A percentile compares a stretch with the other conserved stretches of the same genome.
These are phyloP conservation scores for Melocanna baccifera DNA, from an alignment of 176 grass and related monocot species.

Conservation along the genomic window DNA sequence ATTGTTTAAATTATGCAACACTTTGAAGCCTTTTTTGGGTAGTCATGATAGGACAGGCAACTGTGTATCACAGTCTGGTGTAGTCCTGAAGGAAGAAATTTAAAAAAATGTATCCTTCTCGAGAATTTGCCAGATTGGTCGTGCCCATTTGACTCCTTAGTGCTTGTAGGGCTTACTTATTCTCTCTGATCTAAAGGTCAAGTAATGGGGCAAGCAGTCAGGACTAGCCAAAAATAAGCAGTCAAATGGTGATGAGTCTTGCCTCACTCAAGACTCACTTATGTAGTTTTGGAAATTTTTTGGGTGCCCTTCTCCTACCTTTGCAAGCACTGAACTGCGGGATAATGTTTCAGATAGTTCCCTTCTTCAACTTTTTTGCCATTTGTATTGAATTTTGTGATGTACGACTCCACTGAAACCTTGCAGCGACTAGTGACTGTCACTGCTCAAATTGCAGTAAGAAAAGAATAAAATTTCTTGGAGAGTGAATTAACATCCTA, in stretches of 20 bases:
- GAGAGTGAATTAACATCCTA: not conserved
- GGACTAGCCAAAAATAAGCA: not conserved
- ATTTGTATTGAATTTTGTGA: not conserved
- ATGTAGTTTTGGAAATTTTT: conserved; percentile 25
- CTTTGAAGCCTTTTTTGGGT: conserved; percentile 30
- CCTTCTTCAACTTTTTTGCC: conserved; percentile 10
- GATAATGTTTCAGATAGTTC: conserved; percentile 41
- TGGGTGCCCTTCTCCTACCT: conserved; percentile 8
- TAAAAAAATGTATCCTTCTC: conserved; percentile 32
- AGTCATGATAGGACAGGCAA: conserved; percentile 39
- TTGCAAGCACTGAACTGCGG: conserved; percentile 25
- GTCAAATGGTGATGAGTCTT: conserved; percentile 34
- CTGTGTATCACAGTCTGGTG: not conserved
- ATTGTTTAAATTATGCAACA: conserved; percentile 60
- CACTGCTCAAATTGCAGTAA: conserved; percentile 8
- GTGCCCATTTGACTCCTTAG: conserved; percentile 48
- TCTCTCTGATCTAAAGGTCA: conserved; percentile 43
- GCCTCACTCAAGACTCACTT: no score
- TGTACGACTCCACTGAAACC: conserved; percentile 24
- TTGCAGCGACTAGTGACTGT: not conserved
- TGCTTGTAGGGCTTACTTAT: conserved; percentile 33
- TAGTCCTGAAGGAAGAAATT: not conserved
- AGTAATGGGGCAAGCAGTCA: conserved; percentile 13
- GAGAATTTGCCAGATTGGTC: conserved; percentile 58
- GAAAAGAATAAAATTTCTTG: not conserved